Evolutionary conservation across 306 rosid species (phyloP), one percentile per base, ranked within the genome.

Genomic region (Gastrolobium bilobum): DNA sequence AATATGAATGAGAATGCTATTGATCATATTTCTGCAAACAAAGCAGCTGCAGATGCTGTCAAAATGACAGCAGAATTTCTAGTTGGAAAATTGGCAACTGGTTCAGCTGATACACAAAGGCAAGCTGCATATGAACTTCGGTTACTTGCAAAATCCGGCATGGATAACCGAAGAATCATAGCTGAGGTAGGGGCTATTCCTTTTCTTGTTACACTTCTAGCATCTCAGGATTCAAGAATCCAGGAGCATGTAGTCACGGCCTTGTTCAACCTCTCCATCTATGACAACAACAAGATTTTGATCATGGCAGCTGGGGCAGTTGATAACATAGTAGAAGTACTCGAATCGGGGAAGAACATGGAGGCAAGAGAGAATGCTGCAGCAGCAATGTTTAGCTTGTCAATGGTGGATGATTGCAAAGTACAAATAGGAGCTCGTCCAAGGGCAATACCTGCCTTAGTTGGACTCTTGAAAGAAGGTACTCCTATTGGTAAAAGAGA

Each of bases 141-240:
- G 20, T 68, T 95, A 35, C 97, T 95, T 2, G 94, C 97, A 0
- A 95, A 95, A 88, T 83, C 96, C 0, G 92, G 98, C 37, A 90
- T 89, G 97, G 85, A 86, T 35, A 92, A 90, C 66, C 81, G 97
- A 43, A 74, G 97, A 72, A 76, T 94, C 37, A 92, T 94, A 34
- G 91, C 97, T 0, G 97, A 95, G 84, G 99, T 95, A 30, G 99
- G 99, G 15, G 97, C 98, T 0, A 91, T 95, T 73, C 99, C 99
- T 0, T 95, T 95, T 70, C 84, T 95, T 0, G 93, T 92, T 42
- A 90, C 90, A 2, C 80, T 95, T 57, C 68, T 92, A 60, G 88
- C 73, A 62, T 91, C 94, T 1, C 80, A 85, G 1, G 96, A 95
- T 62, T 90, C 99, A 9, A 88, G 95, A 82, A 91, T 88, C n/a